These are phyloP conservation scores for Grammothele lineata DNA, from an alignment of 768 basidiomycete species.

Conservation along the genomic window DNA sequence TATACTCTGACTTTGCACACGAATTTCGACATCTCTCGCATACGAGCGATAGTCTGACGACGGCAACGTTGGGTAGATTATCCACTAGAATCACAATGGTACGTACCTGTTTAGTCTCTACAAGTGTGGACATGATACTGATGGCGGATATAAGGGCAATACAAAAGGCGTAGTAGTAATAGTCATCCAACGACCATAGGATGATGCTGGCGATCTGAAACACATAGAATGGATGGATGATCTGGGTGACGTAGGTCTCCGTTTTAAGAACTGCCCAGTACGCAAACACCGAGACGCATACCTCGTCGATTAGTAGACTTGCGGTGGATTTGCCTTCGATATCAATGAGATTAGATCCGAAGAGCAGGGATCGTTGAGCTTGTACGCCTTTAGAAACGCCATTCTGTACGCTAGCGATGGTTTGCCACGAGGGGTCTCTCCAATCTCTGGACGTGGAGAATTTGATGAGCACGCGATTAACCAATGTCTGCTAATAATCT, in stretches of 20 bases:
- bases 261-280: too few relatives aligned
- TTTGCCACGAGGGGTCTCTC: constrained; percentile 77
- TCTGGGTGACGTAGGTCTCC: too few relatives aligned
- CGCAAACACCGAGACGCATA: constrained; percentile 25
- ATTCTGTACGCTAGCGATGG: constrained; percentile 52
- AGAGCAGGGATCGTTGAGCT: constrained; percentile 66
- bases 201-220: constrained; percentile 96
- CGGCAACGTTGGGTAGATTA: too few relatives aligned
- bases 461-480: too few relatives aligned
- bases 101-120: constrained; percentile 87
- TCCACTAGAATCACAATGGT: too few relatives aligned
- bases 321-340: constrained; percentile 82
- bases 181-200: constrained; percentile 93
- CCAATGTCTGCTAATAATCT: too few relatives aligned
- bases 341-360: constrained; percentile 85
- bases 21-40: constrained; percentile 95
- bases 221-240: constrained; percentile 97
- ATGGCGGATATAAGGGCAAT: constrained; percentile 87
- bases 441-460: constrained; percentile 61
- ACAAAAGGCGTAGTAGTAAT: constrained; percentile 96
- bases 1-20: constrained; percentile 72
- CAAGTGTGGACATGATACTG: constrained; percentile 78
- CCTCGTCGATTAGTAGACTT: constrained; percentile 85
- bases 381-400: constrained; percentile 56
- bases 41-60: constrained; percentile 79